Evolutionary conservation across 805 yeast species (phyloP), one percentile per base, ranked within the genome.

Genomic region (Middelhovenomyces tepae): DNA sequence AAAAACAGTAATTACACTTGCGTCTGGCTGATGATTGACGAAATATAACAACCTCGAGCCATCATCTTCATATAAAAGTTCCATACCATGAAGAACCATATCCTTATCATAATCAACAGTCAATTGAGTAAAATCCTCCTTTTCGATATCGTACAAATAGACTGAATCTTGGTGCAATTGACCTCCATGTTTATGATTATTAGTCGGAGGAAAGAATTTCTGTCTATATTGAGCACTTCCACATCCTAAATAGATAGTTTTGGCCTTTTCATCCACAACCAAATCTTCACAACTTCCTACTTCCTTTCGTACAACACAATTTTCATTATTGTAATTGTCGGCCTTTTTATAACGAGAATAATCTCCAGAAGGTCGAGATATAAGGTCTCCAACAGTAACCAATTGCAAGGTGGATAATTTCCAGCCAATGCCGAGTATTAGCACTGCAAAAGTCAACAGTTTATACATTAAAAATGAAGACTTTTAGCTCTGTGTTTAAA

Each of bases 21-120:
- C 39, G 13, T n/a, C 14, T n/a, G 30, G 17, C 4, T 25, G 28
- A 18, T 36, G 39, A 25, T 36, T 36, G 21, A 36, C 32, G 15
- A 21, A 21, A 31, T 17, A 5, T 23, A 20, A 7, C 20, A 21
- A 10, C 23, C 29, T 22, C 13, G 16, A 28, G 18, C 22, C 31
- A 5, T 13, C 5, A 5, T 22, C 20, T 23, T 28, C 23, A 16
- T 13, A 28, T n/a, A n/a, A n/a, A 4, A 31, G 13, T 10, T 31
- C 34, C 15, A 31, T 31, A 16, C 34, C 34, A 16, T 31, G 34
- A 22, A 16, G 23, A n/a, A 31, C 25, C 21, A 31, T 23, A 22
- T 31, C 34, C 7, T 28, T 28, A 22, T 22, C 25, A 16, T 31
- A 22, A n/a, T 28, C 34, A 7, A 31, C 11, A 22, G 13, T 21